Base-by-base conservation (phyloP, 2,329 filamentous ascomycete genomes). In the Xylaria sp. region DNA sequence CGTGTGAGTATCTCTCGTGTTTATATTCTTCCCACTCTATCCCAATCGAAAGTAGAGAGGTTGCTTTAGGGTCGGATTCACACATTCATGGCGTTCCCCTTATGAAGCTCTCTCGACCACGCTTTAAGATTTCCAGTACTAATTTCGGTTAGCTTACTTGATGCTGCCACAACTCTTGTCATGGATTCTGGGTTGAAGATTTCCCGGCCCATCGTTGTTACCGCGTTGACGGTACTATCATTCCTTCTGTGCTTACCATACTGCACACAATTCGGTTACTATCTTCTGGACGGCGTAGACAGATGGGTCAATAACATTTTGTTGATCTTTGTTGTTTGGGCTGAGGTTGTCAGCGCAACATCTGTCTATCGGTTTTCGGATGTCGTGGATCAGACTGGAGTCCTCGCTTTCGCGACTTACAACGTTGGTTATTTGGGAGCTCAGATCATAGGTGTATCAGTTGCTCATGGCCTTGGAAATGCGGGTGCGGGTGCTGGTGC, bases 231-330 rank as follows among this genome's bases (percentile, higher is more conserved):
- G 19, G 47, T 84, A 0, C 15, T 82, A 14, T 85, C 80, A 0
- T 85, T 86, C 67, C 76, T 85, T 14, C 74, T 86, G 68, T 86
- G 81, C 28, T 70, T 87, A 9, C 82, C 83, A 0, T 87, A 85
- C 70, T 85, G 84, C 71, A 86, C 84, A 0, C 78, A 85, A 57
- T 85, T 87, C 38, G 84, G 84, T 4, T 86, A 83, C 69, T 82
- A 84, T 60, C 77, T 86, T 0, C 77, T 87, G 2, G 79, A 82
- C 25, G 84, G 83, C 1, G 78, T 87, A 14, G 84, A 87, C 57
- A 74, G 79, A 2, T 87, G 83, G 83, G 78, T 83, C 62, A 87
- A 84, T 70, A 83, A 86, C 65, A 77, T 84, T 5, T 77, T 79
- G 15, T 69, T 87, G 19, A 78, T 86, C 52, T 83, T 87, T 69